Base-by-base conservation (phyloP, 805 yeast species). In the Candida rishiriensis region DNA sequence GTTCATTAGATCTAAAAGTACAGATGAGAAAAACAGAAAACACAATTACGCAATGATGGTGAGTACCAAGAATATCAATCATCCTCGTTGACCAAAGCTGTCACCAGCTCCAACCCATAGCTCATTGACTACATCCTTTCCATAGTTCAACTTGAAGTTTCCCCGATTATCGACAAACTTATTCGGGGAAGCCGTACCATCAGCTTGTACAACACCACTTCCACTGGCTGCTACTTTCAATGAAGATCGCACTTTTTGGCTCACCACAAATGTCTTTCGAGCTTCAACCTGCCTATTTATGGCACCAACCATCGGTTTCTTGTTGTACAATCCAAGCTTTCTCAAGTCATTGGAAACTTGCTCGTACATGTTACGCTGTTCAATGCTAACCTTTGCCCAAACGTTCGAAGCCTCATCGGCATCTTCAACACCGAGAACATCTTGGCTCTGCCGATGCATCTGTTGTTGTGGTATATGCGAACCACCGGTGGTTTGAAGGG, bases 331-430 rank as follows among this genome's bases (percentile, higher is more conserved):
- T 3, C 55, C 57, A 41, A 62, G 17, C 18, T 53, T 61, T n/a
- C 65, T 47, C 28, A 63, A 43, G 34, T 62, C 61, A 37, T 56
- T 57, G 9, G 64, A 51, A 3, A 63, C 56, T 29, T 49, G 48
- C 36, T 61, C 68, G 40, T 60, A 59, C 41, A 42, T 46, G 29
- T 57, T 56, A 30, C 61, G 43, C 32, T 55, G 56, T 29, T 54
- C 54, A 10, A 62, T 41, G 40, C 64, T 61, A 13, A 54, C 54
- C 14, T 47, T 44, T 10, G 53, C 46, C 64, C 64, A 57, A 10
- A 52, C 52, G 18, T 43, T 43, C 10, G 29, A 8, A 7, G 38
- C 43, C 31, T 47, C 29, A 13, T n/a, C 15, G n/a, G 7, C 7
- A 12, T 38, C 32, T 14, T 32, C 18, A n/a, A 42, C 44, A 16